phyloP scores from a whole-genome alignment of 352 stramenopile species.

The Paralagenidium karlingii region DNA sequence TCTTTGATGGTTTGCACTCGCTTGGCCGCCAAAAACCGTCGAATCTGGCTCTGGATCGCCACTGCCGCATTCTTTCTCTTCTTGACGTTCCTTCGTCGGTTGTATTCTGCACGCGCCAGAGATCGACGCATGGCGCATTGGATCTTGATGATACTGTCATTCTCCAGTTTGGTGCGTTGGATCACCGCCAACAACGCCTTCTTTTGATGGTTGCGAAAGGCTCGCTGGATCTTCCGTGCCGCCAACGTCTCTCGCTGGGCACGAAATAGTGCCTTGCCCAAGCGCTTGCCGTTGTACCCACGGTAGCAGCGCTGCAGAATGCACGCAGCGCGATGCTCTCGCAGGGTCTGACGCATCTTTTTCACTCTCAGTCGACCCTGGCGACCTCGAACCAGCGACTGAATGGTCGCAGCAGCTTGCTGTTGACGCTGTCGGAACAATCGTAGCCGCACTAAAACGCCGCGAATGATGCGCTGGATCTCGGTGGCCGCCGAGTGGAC shows the following conservation, averaged over 20 bases:
- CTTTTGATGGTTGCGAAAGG: slow-evolving; percentile 48
- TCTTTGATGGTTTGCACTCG: slow-evolving; percentile 10
- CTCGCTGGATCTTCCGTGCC: slow-evolving; percentile 45
- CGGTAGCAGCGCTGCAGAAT: slow-evolving; percentile 67
- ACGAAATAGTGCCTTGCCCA: slow-evolving; percentile 47
- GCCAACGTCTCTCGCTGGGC: slow-evolving; percentile 45
- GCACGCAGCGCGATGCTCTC: slow-evolving; percentile 28
- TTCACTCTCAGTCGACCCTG: slow-evolving; percentile 14
- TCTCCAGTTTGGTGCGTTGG: slow-evolving; percentile 44
- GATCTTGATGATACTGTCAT: slow-evolving; percentile 29
- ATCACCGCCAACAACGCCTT: slow-evolving; percentile 46
- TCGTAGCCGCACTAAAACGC: slow-evolving; percentile 21
- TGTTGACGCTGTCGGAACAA: slow-evolving; percentile 10
- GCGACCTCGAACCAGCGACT: slow-evolving; percentile 34
- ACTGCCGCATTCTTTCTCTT: too few relatives aligned
- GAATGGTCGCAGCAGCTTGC: slow-evolving; percentile 22
- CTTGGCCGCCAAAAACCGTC: slow-evolving; percentile 31
- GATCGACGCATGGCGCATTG: slow-evolving; percentile 41
- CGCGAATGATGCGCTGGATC: slow-evolving; percentile 48
- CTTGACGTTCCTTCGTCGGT: too few relatives aligned
- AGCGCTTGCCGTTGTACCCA: slow-evolving; percentile 59
- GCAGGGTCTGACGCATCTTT: slow-evolving; percentile 14
- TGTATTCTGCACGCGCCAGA: slow-evolving; percentile 37
- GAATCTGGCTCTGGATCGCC: slow-evolving; percentile 34
- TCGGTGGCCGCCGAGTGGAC: slow-evolving; percentile 46